A percentile compares a stretch with the other conserved stretches of the same genome.
phyloP scores from a whole-genome alignment of 2,329 filamentous ascomycete genomes.

The Clonostachys chloroleuca region DNA sequence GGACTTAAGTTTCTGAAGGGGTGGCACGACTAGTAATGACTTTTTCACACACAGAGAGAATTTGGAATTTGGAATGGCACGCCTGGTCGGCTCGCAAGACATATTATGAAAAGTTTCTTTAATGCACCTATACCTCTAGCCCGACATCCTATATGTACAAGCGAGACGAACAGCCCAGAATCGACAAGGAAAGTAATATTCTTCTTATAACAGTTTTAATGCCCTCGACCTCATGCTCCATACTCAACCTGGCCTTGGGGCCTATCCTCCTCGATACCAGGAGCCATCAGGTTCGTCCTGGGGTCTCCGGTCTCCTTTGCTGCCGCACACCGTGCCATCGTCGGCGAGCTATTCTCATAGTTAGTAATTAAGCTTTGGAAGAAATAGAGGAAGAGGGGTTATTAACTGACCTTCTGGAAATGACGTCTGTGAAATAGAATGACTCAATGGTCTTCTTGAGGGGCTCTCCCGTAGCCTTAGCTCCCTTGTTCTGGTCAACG shows the following conservation, averaged over 20 bases:
- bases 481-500: conserved; percentile 92
- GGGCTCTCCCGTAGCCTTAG: conserved; percentile 64
- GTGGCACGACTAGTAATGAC: no score
- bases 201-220: not conserved
- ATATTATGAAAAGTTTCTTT: no score
- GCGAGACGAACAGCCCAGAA: conserved; percentile 15
- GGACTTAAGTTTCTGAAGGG: not conserved
- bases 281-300: conserved; percentile 74
- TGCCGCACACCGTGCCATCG: conserved; percentile 95
- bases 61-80: no score
- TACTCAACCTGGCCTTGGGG: conserved; percentile 59
- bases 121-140: conserved; percentile 7
- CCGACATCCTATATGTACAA: conserved; percentile 33
- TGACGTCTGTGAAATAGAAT: conserved; percentile 97
- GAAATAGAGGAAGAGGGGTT: conserved; percentile 8
- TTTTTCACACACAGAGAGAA: no score
- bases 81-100: no score
- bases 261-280: conserved; percentile 60
- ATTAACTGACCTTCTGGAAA: conserved; percentile 79
- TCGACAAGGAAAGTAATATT: conserved; percentile 2
- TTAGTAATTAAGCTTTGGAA: conserved; percentile 5
- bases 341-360: conserved; percentile 69
- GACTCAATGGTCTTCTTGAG: conserved; percentile 87
- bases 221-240: conserved; percentile 32
- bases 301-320: conserved; percentile 81